phyloP scores from a whole-genome alignment of 108 stramenopile species.

The Schizochytrium sp. region DNA sequence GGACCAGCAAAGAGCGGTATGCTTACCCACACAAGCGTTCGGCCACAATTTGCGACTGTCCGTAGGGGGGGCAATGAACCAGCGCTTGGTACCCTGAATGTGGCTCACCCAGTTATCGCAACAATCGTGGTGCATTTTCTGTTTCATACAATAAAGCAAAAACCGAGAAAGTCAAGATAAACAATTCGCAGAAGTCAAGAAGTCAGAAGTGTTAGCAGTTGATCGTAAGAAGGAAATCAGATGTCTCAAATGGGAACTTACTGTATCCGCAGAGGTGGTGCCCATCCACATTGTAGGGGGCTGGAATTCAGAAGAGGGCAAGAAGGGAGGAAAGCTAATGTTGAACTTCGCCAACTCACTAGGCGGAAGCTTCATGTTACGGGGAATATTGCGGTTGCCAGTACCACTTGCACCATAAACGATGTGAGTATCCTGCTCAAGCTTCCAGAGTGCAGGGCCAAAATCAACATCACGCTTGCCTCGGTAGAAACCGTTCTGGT shows the following conservation, averaged over 20 bases:
- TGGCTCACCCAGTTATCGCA: slow-evolving; percentile 50
- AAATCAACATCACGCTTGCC: slow-evolving; percentile 23
- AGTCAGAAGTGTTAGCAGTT: too few species aligned
- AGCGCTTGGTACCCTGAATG: slow-evolving; percentile 26
- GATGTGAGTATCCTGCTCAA: slow-evolving; percentile 30
- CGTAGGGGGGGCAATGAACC: slow-evolving; percentile 58
- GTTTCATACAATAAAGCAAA: neutral
- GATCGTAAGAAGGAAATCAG: neutral
- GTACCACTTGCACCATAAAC: slow-evolving; percentile 33
- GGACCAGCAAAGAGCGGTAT: slow-evolving; percentile 26
- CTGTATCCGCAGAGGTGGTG: slow-evolving; percentile 51
- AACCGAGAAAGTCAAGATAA: neutral
- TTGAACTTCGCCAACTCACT: slow-evolving; percentile 8
- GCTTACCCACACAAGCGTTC: slow-evolving; percentile 43
- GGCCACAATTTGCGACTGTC: slow-evolving; percentile 34
- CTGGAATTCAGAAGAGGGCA: slow-evolving; percentile 20
- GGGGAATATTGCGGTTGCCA: slow-evolving; percentile 30
- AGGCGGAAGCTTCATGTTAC: slow-evolving; percentile 25
- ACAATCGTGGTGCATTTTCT: slow-evolving; percentile 58
- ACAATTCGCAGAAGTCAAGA: too few species aligned
- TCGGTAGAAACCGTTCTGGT: neutral
- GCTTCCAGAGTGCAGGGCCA: slow-evolving; percentile 55
- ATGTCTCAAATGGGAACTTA: neutral
- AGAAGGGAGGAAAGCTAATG: slow-evolving; percentile 42
- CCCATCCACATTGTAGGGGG: slow-evolving; percentile 57